Evolutionary conservation across 768 basidiomycete genomes (phyloP).

Genomic region (Sistotremastrum niveocremeum): DNA sequence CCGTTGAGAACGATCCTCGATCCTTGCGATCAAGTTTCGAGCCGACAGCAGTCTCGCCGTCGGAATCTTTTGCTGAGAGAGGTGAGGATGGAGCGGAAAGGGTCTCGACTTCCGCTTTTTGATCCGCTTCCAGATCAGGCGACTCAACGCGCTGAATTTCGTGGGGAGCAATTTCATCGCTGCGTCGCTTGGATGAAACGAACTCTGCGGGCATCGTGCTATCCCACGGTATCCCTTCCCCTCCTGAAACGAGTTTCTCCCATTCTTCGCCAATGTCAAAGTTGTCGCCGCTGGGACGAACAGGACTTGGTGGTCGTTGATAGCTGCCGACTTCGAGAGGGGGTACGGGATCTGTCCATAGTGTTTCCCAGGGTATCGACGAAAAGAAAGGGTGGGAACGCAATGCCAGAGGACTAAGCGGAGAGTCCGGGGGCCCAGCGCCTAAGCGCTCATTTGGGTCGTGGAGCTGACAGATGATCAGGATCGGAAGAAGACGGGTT

Average conservation of each 20-base stretch:
- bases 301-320: conserved; percentile 18
- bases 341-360: conserved; percentile 57
- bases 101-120: no score
- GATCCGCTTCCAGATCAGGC: no score
- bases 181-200: conserved; percentile 19
- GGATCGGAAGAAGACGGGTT: background rate
- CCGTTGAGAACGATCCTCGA: no score
- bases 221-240: conserved; percentile 13
- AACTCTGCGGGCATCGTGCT: conserved; percentile 5
- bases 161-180: conserved; percentile 20
- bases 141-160: no score
- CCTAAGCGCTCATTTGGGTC: conserved; percentile 52
- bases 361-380: conserved; percentile 40
- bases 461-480: conserved; percentile 24
- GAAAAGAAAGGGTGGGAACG: conserved; percentile 51
- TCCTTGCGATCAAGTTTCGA: no score
- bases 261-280: conserved; percentile 42
- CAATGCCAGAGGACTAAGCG: conserved; percentile 31
- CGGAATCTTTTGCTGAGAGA: no score
- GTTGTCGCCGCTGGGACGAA: conserved; percentile 13
- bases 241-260: conserved; percentile 30
- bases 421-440: conserved; percentile 28
- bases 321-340: conserved; percentile 40
- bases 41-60: no score
- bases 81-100: no score